Percentiles rank a stretch among this genome's conserved stretches.
Evolutionary conservation across 2,329 filamentous ascomycete genomes (phyloP).

Genomic region (Gaeumannomyces tritici): DNA sequence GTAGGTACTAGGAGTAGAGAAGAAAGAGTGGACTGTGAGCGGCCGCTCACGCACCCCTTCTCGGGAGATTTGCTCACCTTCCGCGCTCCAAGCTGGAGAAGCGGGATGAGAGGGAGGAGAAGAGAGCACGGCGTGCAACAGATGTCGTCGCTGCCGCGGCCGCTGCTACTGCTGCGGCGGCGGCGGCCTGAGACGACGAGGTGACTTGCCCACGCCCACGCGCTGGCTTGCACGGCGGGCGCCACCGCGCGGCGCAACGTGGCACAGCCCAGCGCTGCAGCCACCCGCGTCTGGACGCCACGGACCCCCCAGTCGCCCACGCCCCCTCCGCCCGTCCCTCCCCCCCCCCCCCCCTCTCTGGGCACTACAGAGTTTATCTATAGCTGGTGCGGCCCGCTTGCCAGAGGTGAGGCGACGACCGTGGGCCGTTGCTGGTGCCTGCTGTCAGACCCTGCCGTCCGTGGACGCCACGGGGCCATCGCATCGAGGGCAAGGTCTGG

Average conservation of each 20-base stretch:
- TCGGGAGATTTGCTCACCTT: slow-evolving; percentile 1
- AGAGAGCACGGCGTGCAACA: background rate
- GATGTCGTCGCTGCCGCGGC: background rate
- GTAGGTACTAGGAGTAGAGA: background rate
- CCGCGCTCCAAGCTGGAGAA: background rate
- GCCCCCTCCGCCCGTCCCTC: too few species aligned
- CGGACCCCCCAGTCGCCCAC: background rate
- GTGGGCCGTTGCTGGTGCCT: background rate
- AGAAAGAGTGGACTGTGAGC: background rate
- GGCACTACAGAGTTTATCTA: background rate
- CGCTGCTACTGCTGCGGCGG: background rate
- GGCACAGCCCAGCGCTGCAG: background rate
- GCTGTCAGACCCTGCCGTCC: background rate
- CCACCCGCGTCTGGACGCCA: background rate
- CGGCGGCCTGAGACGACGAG: background rate
- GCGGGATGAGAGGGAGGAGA: background rate
- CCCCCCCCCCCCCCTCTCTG: too few species aligned
- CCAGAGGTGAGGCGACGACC: background rate
- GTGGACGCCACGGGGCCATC: background rate
- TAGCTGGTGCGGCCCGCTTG: background rate
- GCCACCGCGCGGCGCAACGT: background rate
- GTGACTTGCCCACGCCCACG: background rate
- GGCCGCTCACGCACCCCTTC: background rate
- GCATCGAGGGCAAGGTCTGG: background rate
- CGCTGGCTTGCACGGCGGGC: background rate